A percentile compares a stretch with the other conserved stretches of the same genome.
These are phyloP conservation scores for Rhodosporidiobolus sp. DNA, from an alignment of 768 basidiomycete species.

Conservation along the genomic window DNA sequence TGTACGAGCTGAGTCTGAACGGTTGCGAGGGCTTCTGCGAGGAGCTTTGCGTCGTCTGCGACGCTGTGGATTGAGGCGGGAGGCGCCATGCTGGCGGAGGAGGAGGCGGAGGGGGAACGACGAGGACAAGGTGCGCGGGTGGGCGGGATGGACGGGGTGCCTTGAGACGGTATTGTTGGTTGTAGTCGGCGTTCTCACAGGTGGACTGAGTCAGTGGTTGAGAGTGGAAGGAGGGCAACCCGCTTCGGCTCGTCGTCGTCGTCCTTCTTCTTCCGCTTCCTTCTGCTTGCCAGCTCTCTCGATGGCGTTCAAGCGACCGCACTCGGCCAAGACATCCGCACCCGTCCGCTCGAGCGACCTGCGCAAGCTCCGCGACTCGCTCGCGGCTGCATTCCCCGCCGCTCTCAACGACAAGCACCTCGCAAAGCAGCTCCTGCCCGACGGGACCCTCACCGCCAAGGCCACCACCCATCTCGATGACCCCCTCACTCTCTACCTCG, in stretches of 20 bases:
- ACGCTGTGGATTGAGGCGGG: slow-evolving; percentile 74
- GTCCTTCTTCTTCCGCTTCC: background rate
- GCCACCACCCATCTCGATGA: slow-evolving; percentile 36
- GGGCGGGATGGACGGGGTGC: background rate
- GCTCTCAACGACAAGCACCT: background rate
- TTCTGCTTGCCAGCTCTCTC: background rate
- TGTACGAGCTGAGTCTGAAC: slow-evolving; percentile 39
- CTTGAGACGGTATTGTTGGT: background rate
- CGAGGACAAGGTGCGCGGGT: slow-evolving; percentile 45
- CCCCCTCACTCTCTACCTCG: slow-evolving; percentile 21
- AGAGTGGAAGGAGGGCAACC: no score
- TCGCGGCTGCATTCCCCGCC: slow-evolving; percentile 3
- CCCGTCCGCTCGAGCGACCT: slow-evolving; percentile 32
- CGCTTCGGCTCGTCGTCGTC: background rate
- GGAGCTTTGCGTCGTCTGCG: slow-evolving; percentile 25
- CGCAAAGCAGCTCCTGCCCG: slow-evolving; percentile 14
- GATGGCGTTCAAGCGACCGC: slow-evolving; percentile 32
- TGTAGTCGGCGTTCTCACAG: background rate
- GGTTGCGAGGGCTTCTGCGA: slow-evolving; percentile 32
- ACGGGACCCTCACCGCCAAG: slow-evolving; percentile 7
- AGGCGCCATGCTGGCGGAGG: slow-evolving; percentile 89
- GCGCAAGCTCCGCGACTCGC: slow-evolving; percentile 25
- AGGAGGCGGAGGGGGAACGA: slow-evolving; percentile 97
- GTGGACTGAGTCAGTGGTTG: no score
- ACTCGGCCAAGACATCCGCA: slow-evolving; percentile 21